Evolutionary conservation across 2,329 filamentous ascomycete species (phyloP), one percentile per base, ranked within the genome.

Genomic region (Beauveria bassiana): DNA sequence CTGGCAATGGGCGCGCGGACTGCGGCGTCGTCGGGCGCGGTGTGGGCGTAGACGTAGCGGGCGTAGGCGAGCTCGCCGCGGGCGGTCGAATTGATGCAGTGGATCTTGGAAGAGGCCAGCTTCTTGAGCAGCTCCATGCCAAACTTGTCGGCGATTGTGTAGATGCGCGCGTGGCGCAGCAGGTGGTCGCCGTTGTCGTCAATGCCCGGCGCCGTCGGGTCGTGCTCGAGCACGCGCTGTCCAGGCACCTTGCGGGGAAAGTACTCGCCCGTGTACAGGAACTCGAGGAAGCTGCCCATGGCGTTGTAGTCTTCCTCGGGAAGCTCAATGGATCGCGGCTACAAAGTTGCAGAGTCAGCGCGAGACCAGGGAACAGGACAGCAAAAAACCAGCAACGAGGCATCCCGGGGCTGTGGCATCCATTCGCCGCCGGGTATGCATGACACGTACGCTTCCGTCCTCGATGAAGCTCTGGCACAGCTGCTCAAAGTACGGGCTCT

Each of bases 61-160:
- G 93, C 93, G 74, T 96, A 97, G 28, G 87, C 86, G 70, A 97
- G 93, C 79, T 97, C 93, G 73, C 91, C 93, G 76, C 88, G 88
- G 42, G 91, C 91, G 0, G 90, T 96, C 50, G 88, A 91, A 70
- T 92, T 88, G 69, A 96, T 89, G 72, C 90, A 90, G 79, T 96
- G 91, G 69, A 97, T 96, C 80, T 97, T 97, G 72, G 85, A 86
- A 72, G 90, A 90, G 2, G 92, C 88, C 31, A 96, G 85, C 20
- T 81, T 84, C 74, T 90, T 90, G 65, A 97, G 85, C 10, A 79
- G 78, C 0, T 79, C 75, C 53, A 91, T 77, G 46, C 85, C 83
- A 64, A 95, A 86, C 74, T 89, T 91, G 68, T 92, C 88, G 26
- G 91, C 92, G 26, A 97, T 81, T 0, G 91, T 96, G 79, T 96